These are phyloP conservation scores for Nemania sp. DNA, from an alignment of 2,329 filamentous ascomycete genomes.

Conservation along the genomic window DNA sequence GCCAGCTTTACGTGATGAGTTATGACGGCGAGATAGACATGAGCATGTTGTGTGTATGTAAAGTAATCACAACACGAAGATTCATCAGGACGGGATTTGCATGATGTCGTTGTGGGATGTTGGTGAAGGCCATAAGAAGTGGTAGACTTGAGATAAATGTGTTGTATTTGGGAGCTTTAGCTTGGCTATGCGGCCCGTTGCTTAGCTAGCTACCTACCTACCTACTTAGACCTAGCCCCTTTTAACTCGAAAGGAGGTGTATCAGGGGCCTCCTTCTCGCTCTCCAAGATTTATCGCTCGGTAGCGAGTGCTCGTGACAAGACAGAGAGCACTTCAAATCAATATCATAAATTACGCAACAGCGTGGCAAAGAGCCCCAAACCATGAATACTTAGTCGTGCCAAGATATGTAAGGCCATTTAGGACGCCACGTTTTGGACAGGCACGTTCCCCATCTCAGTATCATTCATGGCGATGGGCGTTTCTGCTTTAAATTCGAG, in stretches of 20 bases:
- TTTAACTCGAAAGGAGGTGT: too few relatives aligned
- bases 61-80: slow-evolving; percentile 10
- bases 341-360: too few relatives aligned
- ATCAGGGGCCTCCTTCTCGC: too few relatives aligned
- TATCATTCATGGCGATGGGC: not conserved
- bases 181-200: not conserved
- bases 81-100: not conserved
- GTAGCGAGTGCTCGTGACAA: too few relatives aligned
- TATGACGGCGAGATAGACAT: not conserved
- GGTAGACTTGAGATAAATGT: not conserved
- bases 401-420: too few relatives aligned
- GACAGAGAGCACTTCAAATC: too few relatives aligned
- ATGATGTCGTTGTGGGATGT: slow-evolving; percentile 2
- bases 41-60: not conserved
- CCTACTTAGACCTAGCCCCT: too few relatives aligned
- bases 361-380: too few relatives aligned
- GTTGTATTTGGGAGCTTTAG: not conserved
- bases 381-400: too few relatives aligned
- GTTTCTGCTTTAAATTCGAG: slow-evolving; percentile 19
- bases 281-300: too few relatives aligned
- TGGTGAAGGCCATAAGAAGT: not conserved
- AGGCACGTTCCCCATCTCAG: not conserved
- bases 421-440: not conserved
- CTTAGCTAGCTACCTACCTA: too few relatives aligned
- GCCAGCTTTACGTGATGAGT: slow-evolving; percentile 8